These are phyloP conservation scores for Aspergillus fructus DNA, from an alignment of 2,329 filamentous ascomycete genomes.

Conservation along the genomic window DNA sequence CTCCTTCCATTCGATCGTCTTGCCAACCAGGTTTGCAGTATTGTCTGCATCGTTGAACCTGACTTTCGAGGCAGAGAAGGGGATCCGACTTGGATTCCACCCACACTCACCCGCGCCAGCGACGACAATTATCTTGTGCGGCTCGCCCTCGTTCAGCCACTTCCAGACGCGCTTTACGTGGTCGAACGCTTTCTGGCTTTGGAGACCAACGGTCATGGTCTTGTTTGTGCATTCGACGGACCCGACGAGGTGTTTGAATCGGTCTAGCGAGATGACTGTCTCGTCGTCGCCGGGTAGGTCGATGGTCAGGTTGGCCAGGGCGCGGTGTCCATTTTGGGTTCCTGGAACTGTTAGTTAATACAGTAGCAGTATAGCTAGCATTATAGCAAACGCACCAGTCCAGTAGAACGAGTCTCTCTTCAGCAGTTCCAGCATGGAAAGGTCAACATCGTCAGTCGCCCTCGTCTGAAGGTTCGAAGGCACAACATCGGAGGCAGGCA, in stretches of 20 bases:
- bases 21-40: slow-evolving; percentile 18
- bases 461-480: background rate
- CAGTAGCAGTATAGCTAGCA: too few species aligned
- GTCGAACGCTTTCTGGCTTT: slow-evolving; percentile 12
- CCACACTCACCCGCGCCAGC: slow-evolving; percentile 22
- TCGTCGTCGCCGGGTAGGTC: slow-evolving; percentile 15
- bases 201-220: slow-evolving; percentile 16
- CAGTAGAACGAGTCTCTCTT: slow-evolving; percentile 20
- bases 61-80: slow-evolving; percentile 21
- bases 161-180: slow-evolving; percentile 18
- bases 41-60: slow-evolving; percentile 15
- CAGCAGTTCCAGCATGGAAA: slow-evolving; percentile 15
- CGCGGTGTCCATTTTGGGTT: slow-evolving; percentile 12
- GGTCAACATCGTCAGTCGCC: background rate
- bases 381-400: slow-evolving; percentile 13
- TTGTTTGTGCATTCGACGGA: slow-evolving; percentile 19
- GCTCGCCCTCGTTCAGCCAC: slow-evolving; percentile 22
- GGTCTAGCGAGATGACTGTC: slow-evolving; percentile 20
- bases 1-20: slow-evolving; percentile 19
- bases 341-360: slow-evolving; percentile 4
- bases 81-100: slow-evolving; percentile 21
- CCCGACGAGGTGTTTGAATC: slow-evolving; percentile 14
- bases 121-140: slow-evolving; percentile 21
- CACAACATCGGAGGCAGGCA: slow-evolving; percentile 7
- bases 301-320: slow-evolving; percentile 21